phyloP scores from a whole-genome alignment of 2,329 filamentous ascomycete genomes.

The Monosporascus sp. region DNA sequence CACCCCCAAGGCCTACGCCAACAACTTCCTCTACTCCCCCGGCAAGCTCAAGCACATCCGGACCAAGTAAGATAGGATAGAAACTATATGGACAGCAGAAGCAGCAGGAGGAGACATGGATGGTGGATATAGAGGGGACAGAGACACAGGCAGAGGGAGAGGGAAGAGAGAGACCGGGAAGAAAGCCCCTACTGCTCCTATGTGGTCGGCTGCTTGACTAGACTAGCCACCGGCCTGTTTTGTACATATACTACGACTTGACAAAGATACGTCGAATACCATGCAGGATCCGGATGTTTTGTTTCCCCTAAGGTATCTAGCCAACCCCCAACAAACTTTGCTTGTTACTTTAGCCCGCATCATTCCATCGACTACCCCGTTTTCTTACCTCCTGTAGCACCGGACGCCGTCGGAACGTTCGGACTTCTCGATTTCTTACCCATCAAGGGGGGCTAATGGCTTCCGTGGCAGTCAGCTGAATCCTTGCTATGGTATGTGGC shows the following conservation, averaged over 20 bases:
- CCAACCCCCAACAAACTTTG: too few relatives aligned
- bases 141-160: background rate
- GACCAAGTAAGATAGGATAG: conserved; percentile 57
- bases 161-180: background rate
- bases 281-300: too few relatives aligned
- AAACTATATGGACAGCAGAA: conserved; percentile 20
- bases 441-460: too few relatives aligned
- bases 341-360: too few relatives aligned
- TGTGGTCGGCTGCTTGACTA: background rate
- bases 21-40: conserved; percentile 85
- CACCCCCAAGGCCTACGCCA: conserved; percentile 88
- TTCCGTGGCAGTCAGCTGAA: too few relatives aligned
- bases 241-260: background rate
- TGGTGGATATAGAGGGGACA: background rate
- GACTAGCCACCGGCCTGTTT: background rate
- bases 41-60: conserved; percentile 84
- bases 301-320: too few relatives aligned
- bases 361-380: too few relatives aligned
- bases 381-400: too few relatives aligned
- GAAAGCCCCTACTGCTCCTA: background rate
- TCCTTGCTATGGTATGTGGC: too few relatives aligned
- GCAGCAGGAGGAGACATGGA: background rate
- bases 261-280: background rate
- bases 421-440: too few relatives aligned
- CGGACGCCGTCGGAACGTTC: too few relatives aligned